Evolutionary conservation across 2,329 filamentous ascomycete genomes (phyloP), one percentile per base, ranked within the genome.

Genomic region (Scedosporium aurantiacum): DNA sequence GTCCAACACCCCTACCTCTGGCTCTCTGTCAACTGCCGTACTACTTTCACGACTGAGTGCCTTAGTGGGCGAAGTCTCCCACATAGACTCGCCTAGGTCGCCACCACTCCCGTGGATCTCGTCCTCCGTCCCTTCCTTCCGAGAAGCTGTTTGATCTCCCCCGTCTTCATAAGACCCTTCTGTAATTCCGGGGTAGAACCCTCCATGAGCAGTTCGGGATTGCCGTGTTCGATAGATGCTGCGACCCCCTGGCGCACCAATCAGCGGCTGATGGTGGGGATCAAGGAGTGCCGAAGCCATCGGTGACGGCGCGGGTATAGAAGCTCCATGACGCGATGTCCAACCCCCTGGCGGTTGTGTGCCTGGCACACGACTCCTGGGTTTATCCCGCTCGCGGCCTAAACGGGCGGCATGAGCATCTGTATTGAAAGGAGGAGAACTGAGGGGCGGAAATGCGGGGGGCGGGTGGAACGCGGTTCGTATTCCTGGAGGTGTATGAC

Each of bases 221-320:
- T 75, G 72, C 23, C 79, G 78, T 14, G 73, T 71, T 59, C 76
- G 73, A 63, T 82, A 75, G n/a, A 75, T 68, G 58, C 78, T 82
- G 45, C 78, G 76, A 18, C 68, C 73, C 1, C 74, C 74, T 41
- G 76, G 70, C 4, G 75, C 75, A 8, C 79, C 77, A 1, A 76
- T 75, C 1, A 79, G 76, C 5, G 88, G 88, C 63, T 91, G 88
- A 64, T 92, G 86, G 68, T 89, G 88, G 2, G 88, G 85, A 71
- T 92, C 89, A 2, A 92, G 77, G 1, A 92, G 77, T 65, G 89
- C 82, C 1, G 88, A 91, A 18, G 85, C 83, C 80, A 89, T 86
- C 4, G 87, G 87, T 8, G 85, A 88, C 4, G 81, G 76, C 58
- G 78, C 74, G n/a, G 78, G 73, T 60, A 81, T 72, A 2, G 71